Evolutionary conservation across 176 grass and related monocot species (phyloP), one percentile per base, ranked within the genome.

Genomic region (Aechmea fasciata): DNA sequence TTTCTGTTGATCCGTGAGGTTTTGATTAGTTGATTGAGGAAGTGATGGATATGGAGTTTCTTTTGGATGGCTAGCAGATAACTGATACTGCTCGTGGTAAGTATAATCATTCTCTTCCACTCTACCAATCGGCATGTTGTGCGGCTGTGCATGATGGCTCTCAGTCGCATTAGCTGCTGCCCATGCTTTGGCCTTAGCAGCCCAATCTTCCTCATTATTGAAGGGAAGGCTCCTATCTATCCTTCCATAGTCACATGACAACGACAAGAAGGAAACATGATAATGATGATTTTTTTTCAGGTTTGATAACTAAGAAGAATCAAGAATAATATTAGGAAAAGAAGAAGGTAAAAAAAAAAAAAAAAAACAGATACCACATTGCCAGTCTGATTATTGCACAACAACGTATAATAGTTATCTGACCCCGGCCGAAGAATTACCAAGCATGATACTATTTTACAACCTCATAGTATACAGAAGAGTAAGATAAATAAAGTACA

Each of bases 151-250:
- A 59, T 80, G 85, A 53, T 82, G 69, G 54, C 83, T 91, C 75
- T 77, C 82, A 51, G 70, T 75, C 29, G 75, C 85, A 69, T 85
- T 88, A 79, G 89, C 73, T 77, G 89, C 76, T 72, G 85, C 85
- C 89, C 89, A 91, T 75, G 83, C 89, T 73, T 91, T 91, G 11
- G 89, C 89, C 82, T 84, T 87, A 55, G 89, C 79, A 80, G 85
- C 89, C 85, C 89, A 91, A 87, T 91, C 89, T 41, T 91, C 89
- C 63, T 85, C 85, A 64, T 83, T 84, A 67, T 71, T 78, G 75
- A 66, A 65, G 69, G 68, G 11, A 65, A 79, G 24, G 18, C 48
- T 66, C 18, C n/a, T 71, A 47, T 72, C 77, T 79, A 70, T 73
- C 66, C 85, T 73, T 83, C 73, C 73, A 78, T 55, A 6, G 33